Percentiles rank a stretch among this genome's conserved stretches.
phyloP scores from a whole-genome alignment of 2,329 filamentous ascomycete genomes.

The Fusarium scirpi region DNA sequence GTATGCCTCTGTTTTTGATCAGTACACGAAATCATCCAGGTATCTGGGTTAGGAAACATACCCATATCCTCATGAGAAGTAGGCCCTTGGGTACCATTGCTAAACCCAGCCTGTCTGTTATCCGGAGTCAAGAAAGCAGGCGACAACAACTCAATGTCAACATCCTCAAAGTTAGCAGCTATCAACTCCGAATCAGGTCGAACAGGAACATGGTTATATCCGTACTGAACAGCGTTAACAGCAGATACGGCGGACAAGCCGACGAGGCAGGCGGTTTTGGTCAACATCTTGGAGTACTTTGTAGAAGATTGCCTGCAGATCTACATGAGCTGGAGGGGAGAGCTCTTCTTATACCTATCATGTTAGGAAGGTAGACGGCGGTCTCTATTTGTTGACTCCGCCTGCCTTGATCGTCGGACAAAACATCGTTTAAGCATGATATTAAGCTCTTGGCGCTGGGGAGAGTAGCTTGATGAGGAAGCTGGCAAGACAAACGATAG shows the following conservation, averaged over 20 bases:
- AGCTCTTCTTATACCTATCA: conserved; percentile 15
- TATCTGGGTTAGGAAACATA: background rate
- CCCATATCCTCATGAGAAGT: conserved; percentile 33
- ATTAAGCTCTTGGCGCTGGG: conserved; percentile 29
- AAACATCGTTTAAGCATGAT: conserved; percentile 23
- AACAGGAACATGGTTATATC: conserved; percentile 27
- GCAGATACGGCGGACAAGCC: conserved; percentile 15
- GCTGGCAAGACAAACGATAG: conserved; percentile 13
- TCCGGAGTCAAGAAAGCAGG: conserved; percentile 17
- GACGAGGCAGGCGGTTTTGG: background rate
- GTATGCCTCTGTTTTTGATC: conserved; percentile 5
- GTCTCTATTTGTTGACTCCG: conserved; percentile 31
- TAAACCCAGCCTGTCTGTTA: conserved; percentile 16
- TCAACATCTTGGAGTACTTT: conserved; percentile 2
- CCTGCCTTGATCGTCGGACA: conserved; percentile 1
- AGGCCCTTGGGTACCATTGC: conserved; percentile 34
- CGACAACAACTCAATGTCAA: conserved; percentile 25
- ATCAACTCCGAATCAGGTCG: conserved; percentile 13
- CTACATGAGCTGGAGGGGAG: background rate
- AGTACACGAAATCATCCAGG: rapidly evolving
- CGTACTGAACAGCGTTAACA: conserved; percentile 27
- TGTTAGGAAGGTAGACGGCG: conserved; percentile 7
- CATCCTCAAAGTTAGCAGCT: conserved; percentile 35
- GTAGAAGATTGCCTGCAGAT: background rate
- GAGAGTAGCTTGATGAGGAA: conserved; percentile 35